Percentiles rank a stretch among this genome's conserved stretches.
These are phyloP conservation scores for Penicillium sp. DNA, from an alignment of 2,329 filamentous ascomycete genomes.

Conservation along the genomic window DNA sequence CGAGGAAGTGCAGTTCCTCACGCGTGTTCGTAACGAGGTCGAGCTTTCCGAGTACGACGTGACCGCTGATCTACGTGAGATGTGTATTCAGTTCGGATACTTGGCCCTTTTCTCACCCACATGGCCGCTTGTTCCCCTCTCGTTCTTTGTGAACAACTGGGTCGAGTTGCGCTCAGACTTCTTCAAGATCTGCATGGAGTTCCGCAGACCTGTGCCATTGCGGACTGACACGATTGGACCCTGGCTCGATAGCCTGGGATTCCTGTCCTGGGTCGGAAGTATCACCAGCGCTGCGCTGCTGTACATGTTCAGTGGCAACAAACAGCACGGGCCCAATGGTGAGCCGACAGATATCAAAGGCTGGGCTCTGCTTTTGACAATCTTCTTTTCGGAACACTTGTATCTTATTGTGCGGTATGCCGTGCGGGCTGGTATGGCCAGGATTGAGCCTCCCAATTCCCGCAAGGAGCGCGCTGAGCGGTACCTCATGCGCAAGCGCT, in stretches of 20 bases:
- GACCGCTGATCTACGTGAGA: slow-evolving; percentile 85
- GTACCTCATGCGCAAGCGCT: slow-evolving; percentile 74
- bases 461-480: slow-evolving; percentile 81
- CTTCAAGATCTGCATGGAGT: slow-evolving; percentile 89
- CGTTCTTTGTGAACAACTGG: slow-evolving; percentile 96
- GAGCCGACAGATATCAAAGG: slow-evolving; percentile 62
- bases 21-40: slow-evolving; percentile 79
- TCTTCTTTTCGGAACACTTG: slow-evolving; percentile 84
- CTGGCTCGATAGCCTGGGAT: slow-evolving; percentile 84
- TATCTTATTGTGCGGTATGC: slow-evolving; percentile 75
- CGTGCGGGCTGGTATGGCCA: slow-evolving; percentile 70
- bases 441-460: slow-evolving; percentile 79
- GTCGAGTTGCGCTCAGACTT: slow-evolving; percentile 91
- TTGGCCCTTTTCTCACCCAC: slow-evolving; percentile 88
- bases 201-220: slow-evolving; percentile 83
- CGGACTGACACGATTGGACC: slow-evolving; percentile 92
- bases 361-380: slow-evolving; percentile 76
- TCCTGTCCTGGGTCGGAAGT: slow-evolving; percentile 90
- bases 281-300: slow-evolving; percentile 84
- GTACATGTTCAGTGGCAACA: slow-evolving; percentile 73
- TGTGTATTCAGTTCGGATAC: slow-evolving; percentile 89
- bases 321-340: slow-evolving; percentile 48
- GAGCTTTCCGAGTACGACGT: slow-evolving; percentile 88
- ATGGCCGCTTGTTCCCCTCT: slow-evolving; percentile 86
- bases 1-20: slow-evolving; percentile 79